A percentile compares a stretch with the other conserved stretches of the same genome.
phyloP scores from a whole-genome alignment of 371 early-diverging fungal species.

The Encephalitozoon cuniculi region DNA sequence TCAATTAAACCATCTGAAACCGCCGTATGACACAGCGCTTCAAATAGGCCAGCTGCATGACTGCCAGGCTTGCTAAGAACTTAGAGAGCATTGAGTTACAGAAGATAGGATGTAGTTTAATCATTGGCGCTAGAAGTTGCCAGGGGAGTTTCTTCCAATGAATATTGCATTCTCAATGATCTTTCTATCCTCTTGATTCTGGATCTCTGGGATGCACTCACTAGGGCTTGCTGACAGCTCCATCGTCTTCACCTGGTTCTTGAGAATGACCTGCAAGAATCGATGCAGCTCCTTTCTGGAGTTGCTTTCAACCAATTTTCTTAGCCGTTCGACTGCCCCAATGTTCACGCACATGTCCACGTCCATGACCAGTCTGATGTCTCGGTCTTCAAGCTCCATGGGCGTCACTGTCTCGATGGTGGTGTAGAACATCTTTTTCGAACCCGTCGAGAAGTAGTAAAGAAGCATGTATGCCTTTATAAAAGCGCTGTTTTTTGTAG shows the following conservation, averaged over 20 bases:
- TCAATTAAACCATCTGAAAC: background rate
- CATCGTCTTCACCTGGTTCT: background rate
- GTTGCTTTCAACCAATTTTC: background rate
- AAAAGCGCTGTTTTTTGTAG: background rate
- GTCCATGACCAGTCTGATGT: background rate
- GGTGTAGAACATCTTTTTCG: background rate
- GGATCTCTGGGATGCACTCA: background rate
- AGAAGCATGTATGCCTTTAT: conserved; percentile 11
- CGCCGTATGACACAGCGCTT: background rate
- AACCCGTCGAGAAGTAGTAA: background rate
- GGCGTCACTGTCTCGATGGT: background rate
- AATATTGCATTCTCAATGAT: background rate
- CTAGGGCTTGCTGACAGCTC: background rate
- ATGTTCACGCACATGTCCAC: background rate
- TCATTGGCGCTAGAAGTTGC: background rate
- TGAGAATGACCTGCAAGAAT: background rate
- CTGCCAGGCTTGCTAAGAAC: background rate
- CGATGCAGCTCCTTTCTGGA: background rate
- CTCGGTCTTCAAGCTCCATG: background rate
- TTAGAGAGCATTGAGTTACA: background rate
- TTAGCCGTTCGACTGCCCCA: background rate
- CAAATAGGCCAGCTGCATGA: background rate
- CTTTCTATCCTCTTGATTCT: background rate
- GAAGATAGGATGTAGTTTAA: background rate
- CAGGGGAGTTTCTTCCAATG: conserved; percentile 1